Evolutionary conservation across 1,284 basidiomycete species (phyloP), one percentile per base, ranked within the genome.

Genomic region (Marasmius fiardii): DNA sequence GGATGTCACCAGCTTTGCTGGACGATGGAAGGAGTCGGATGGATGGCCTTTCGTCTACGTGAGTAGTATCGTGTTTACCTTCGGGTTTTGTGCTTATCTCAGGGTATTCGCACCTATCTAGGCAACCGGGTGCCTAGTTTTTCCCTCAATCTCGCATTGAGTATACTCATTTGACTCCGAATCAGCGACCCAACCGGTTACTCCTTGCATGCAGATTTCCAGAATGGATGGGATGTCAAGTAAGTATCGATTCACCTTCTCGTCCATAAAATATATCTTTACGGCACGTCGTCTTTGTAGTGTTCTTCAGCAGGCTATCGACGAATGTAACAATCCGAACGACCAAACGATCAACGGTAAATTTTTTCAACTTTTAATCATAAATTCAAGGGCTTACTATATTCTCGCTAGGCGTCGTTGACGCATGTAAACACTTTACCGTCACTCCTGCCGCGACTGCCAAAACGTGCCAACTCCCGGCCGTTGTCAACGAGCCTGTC

Each of bases 181-280:
- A 5, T 24, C 54, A 75, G 75, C 2, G 77, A 78, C 57, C 66
- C 74, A 0, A 76, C 76, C 26, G 76, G 76, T n/a, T 77, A 71
- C 61, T 73, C 74, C 0, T 77, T 74, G 69, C 77, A 81, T 60
- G 79, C 71, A 2, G 79, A 81, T 64, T 80, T 81, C 64, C 69
- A 76, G 63, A 76, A 74, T 51, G 72, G 74, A 11, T 74, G 72
- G 73, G 71, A 75, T 51, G 64, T 60, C 33, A 61, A 56, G 65
- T 65, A 52, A 16, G 62, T 51, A 16, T n/a, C 24, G n/a, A 33
- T 28, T 8, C 20, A 20, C n/a, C n/a, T 23, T 39, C 4, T 0
- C 41, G 11, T 34, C 35, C 5, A 31, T 11, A 21, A 6, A 26
- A 26, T 24, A 18, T 45, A n/a, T 33, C 18, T 31, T 31, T 31